phyloP scores from a whole-genome alignment of 225 moss, liverwort and hornwort genomes.

The Rhytidiadelphus loreus region DNA sequence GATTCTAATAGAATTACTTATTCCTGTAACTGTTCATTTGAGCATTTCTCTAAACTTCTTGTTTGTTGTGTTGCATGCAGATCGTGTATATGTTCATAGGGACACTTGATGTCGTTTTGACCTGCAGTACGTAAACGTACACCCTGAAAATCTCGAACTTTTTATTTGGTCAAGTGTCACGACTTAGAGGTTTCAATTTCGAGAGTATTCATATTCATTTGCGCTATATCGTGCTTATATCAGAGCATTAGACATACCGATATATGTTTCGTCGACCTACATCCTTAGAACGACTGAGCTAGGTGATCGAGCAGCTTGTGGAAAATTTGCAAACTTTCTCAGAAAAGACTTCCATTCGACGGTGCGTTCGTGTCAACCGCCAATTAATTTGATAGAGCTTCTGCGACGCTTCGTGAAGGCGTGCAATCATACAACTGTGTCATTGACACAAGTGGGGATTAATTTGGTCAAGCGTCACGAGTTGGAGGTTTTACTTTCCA shows the following conservation, averaged over 20 bases:
- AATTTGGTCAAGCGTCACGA: neutral
- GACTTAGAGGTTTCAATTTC: neutral
- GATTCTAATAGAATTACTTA: no score
- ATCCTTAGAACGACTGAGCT: neutral
- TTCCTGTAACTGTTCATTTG: neutral
- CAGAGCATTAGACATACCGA: neutral
- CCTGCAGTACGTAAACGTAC: neutral
- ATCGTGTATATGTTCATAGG: neutral
- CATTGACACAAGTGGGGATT: neutral
- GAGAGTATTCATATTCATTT: no score
- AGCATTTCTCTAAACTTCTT: neutral
- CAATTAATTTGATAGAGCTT: neutral
- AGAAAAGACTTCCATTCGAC: neutral
- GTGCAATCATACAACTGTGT: neutral
- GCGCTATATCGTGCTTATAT: no score
- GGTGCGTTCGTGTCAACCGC: neutral
- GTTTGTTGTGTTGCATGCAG: neutral
- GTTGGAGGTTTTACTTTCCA: no score
- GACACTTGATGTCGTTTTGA: constrained; percentile 2
- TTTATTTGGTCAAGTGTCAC: neutral
- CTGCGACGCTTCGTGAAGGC: neutral
- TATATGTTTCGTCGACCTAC: neutral
- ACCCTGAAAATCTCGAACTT: neutral
- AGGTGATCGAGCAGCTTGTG: neutral
- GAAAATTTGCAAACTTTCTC: neutral